A percentile compares a stretch with the other conserved stretches of the same genome.
Conservation (phyloP, 306 rosid genomes). For the Quercus cerris region DNA sequence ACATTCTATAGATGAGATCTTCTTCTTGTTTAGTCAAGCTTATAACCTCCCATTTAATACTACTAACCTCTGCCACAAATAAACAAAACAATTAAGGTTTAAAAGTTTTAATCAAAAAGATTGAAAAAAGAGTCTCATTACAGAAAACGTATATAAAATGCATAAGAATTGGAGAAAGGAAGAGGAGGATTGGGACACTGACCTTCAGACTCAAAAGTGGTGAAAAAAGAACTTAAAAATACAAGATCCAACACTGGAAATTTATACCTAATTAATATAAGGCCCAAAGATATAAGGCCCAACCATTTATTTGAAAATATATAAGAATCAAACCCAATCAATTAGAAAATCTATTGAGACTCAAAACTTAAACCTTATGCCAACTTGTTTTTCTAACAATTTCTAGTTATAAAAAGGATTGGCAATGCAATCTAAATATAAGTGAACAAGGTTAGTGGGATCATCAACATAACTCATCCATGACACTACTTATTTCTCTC, state of each 20-base stretch:
- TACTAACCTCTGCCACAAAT: constrained; percentile 45
- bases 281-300: too few relatives aligned
- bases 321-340: not conserved
- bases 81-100: not conserved
- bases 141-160: not conserved
- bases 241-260: too few relatives aligned
- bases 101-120: not conserved
- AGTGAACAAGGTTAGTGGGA: too few relatives aligned
- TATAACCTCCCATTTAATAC: constrained; percentile 36
- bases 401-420: not conserved
- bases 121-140: not conserved
- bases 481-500: not conserved
- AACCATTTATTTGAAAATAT: too few relatives aligned
- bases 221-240: not conserved
- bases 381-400: not conserved
- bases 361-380: not conserved
- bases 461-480: too few relatives aligned
- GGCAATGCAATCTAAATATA: not conserved
- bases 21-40: constrained; percentile 51
- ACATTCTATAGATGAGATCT: constrained; percentile 56
- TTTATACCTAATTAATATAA: too few relatives aligned
- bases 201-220: not conserved
- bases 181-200: not conserved
- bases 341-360: not conserved
- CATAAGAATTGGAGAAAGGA: too few relatives aligned